Base-by-base conservation (phyloP, 305 asterid species). In the Withania somnifera region DNA sequence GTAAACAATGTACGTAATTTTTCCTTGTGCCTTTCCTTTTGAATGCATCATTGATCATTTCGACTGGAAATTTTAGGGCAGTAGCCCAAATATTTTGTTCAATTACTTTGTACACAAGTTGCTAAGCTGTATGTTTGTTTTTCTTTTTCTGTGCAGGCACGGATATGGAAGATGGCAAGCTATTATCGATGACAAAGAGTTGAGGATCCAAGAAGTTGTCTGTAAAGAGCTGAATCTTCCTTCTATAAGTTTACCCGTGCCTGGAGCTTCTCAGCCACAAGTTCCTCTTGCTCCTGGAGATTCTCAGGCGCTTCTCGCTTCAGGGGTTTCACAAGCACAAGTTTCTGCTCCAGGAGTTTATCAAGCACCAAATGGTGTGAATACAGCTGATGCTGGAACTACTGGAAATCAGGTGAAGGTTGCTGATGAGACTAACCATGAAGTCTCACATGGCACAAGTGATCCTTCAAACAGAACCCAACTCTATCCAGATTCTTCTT, bases 151-250 rank as follows among this genome's bases (percentile, higher is more conserved):
- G 56, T 86, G 82, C 80, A 95, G 99, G 84, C 99, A 97, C 88
- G 99, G 99, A 68, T 97, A 94, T 88, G 99, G 99, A 85, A 93
- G 98, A 91, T 97, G 99, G 99, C 98, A 97, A 92, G 93, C 98
- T 53, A 91, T 94, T 85, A 92, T 97, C 73, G 98, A 97, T 82
- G 99, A 97, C 89, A 94, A 91, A 90, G 98, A 91, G 82, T 80
- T 96, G 88, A 92, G 87, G 81, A 82, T 97, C 82, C 98, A 94
- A 85, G 98, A 93, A 89, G 86, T 92, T 76, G 92, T 97, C 77
- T 97, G 98, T 86, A 94, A 90, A 88, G 99, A 94, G 92, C 90
- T 92, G 87, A 92, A 91, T 85, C 97, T 97, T 81, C 94, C 98
- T 54, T 73, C 85, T 13, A 84, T 90, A 68, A 91, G 80, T 81